Base-by-base conservation (phyloP, 2,329 filamentous ascomycete species). In the Colletotrichum spinosum region DNA sequence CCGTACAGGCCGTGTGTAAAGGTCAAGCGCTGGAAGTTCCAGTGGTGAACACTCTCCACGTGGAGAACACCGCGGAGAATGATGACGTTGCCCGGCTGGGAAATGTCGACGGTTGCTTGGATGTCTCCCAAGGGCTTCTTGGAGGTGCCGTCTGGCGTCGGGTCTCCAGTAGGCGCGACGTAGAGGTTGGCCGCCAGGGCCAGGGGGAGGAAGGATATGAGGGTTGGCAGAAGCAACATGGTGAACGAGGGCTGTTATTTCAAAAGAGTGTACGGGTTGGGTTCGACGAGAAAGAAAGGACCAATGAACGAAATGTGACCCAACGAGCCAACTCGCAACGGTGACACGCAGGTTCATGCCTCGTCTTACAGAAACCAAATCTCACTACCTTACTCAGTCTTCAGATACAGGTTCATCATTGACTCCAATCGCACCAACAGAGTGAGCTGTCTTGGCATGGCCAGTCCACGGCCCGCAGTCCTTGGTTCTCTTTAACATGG, bases 51-150 rank as follows among this genome's bases (percentile, higher is more conserved):
- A 68, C 66, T 61, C 57, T 83, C 75, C 42, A 84, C 78, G 67
- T 84, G 82, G 13, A 84, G 75, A 13, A 83, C 79, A 3, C 82
- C 75, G 37, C 74, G 72, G 34, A 76, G 62, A 60, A 76, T 74
- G 38, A 76, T 67, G 4, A 74, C 79, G 53, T 83, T 81, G 5
- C 82, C 82, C 15, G 82, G 79, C 7, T 71, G 75, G 12, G 82
- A 81, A 8, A 74, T 76, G 66, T 83, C 70, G 5, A 84, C 77
- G 1, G 81, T 82, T 2, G 75, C 73, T 69, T 84, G 82, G 17
- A 84, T 84, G 0, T 80, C 82, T 5, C 75, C 78, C 37, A 77
- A 79, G 1, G 82, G 82, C 2, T 77, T 70, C 6, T 71, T 70
- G 13, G 78, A 72, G 1, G 76, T 77, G n/a, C 81, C 81, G 4